Evolutionary conservation across 805 yeast genomes (phyloP).

Genomic region (Pichia rugopelliculosa): DNA sequence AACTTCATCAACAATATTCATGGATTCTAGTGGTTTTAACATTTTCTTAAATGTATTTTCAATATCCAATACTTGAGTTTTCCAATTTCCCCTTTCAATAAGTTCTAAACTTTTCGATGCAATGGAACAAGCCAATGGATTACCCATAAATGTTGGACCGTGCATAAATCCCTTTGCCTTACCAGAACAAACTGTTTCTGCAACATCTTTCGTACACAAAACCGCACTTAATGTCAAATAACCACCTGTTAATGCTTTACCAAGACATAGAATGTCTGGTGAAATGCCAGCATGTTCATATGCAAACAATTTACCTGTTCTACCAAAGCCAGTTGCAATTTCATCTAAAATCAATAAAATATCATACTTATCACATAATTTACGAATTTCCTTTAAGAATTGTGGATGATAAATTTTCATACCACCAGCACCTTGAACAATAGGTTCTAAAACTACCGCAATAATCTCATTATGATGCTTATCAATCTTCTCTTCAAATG

Average conservation of each 20-base stretch:
- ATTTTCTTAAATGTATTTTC: neutral
- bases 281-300: conserved; percentile 38
- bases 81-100: conserved; percentile 4
- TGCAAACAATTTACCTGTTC: conserved; percentile 41
- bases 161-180: conserved; percentile 9
- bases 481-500: conserved; percentile 2
- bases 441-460: conserved; percentile 16
- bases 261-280: conserved; percentile 42
- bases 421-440: conserved; percentile 19
- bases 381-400: conserved; percentile 21
- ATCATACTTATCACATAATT: conserved; percentile 44
- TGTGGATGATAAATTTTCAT: conserved; percentile 12
- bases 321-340: conserved; percentile 50
- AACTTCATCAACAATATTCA: conserved; percentile 4
- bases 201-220: conserved; percentile 7
- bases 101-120: conserved; percentile 9
- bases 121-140: conserved; percentile 9
- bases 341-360: conserved; percentile 42
- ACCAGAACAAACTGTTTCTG: conserved; percentile 6
- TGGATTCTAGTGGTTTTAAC: neutral
- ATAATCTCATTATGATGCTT: conserved; percentile 10
- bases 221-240: conserved; percentile 18
- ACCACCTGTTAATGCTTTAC: conserved; percentile 43
- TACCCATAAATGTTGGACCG: conserved; percentile 12
- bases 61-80: conserved; percentile 2